Evolutionary conservation across 441 rosid species (phyloP), one percentile per base, ranked within the genome.

Genomic region (Syzygium malaccense): DNA sequence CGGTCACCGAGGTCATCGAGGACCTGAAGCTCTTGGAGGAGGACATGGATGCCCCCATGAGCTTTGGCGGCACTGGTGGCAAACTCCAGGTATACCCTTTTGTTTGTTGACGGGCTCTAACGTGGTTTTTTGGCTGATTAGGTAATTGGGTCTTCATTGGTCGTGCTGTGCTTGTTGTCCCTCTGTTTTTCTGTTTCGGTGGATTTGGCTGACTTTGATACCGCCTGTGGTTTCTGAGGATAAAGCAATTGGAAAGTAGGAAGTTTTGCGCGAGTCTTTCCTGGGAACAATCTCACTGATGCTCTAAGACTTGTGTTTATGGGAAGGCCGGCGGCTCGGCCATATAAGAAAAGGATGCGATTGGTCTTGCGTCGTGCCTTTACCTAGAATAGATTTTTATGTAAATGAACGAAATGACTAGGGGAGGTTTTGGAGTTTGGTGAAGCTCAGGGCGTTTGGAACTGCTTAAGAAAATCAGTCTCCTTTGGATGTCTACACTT

Each of bases 21-120:
- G 99, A 96, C 89, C 91, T 98, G 95, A 95, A 93, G 91, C 92
- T 93, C 88, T 89, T 96, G 91, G 96, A 96, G 94, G 91, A 85
- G 62, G 92, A 92, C 64, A 88, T 88, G 87, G 96, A 97, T 90
- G 89, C 94, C 87, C 92, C 90, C 58, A 94, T 96, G 93, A 92
- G 89, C 75, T 98, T 98, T 80, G 98, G 98, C 71, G 97, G 98
- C 30, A 92, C 55, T 68, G 96, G 98, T 33, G 99, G 99, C 87
- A 96, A 96, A 91, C 91, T 96, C 78, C 94, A 95, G 96, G 99
- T 96, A 86, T 88, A 28, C 80, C 6, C 7, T 33, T 26, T 41
- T 1, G 80, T 20, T 37, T 45, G 33, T 48, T 79, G 49, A 41
- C 87, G 62, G 15, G 18, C 17, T 87, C 14, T 17, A 23, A 41